These are phyloP conservation scores for Prosopis cineraria DNA, from an alignment of 306 rosid genomes.

Conservation along the genomic window DNA sequence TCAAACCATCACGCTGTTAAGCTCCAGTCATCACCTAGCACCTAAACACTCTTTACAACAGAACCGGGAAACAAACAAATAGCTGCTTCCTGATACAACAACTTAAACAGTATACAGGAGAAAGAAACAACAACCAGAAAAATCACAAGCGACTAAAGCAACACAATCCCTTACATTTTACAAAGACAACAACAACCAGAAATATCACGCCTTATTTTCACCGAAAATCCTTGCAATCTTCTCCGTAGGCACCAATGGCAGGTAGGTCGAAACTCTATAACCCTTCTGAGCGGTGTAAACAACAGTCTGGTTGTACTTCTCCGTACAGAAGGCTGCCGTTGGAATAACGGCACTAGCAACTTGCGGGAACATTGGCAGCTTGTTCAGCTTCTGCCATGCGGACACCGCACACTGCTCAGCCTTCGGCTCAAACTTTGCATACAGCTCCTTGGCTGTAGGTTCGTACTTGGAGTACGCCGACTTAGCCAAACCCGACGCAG, in stretches of 20 bases:
- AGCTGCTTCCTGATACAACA: neutral
- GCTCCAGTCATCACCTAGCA: neutral
- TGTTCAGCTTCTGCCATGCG: conserved; percentile 50
- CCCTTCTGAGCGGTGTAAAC: conserved; percentile 43
- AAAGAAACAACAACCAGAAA: neutral
- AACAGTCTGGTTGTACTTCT: conserved; percentile 50
- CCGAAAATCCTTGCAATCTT: conserved; percentile 46
- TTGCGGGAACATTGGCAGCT: conserved; percentile 74
- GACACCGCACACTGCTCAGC: conserved; percentile 50
- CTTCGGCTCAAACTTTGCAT: conserved; percentile 62
- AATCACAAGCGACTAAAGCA: neutral
- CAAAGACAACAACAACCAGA: neutral
- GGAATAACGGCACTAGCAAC: conserved; percentile 50
- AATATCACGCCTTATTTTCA: neutral
- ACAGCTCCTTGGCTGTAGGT: conserved; percentile 14
- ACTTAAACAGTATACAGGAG: neutral
- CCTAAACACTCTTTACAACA: neutral
- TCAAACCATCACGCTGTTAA: neutral
- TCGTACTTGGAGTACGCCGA: conserved; percentile 49
- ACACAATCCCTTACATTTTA: neutral
- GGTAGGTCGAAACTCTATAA: conserved; percentile 43
- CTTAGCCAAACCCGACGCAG: conserved; percentile 60
- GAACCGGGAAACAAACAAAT: neutral
- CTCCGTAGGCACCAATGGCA: conserved; percentile 51
- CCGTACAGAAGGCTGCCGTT: conserved; percentile 45